Base-by-base conservation (phyloP, 805 yeast genomes). In the Diddensiella caesifluorescens region DNA sequence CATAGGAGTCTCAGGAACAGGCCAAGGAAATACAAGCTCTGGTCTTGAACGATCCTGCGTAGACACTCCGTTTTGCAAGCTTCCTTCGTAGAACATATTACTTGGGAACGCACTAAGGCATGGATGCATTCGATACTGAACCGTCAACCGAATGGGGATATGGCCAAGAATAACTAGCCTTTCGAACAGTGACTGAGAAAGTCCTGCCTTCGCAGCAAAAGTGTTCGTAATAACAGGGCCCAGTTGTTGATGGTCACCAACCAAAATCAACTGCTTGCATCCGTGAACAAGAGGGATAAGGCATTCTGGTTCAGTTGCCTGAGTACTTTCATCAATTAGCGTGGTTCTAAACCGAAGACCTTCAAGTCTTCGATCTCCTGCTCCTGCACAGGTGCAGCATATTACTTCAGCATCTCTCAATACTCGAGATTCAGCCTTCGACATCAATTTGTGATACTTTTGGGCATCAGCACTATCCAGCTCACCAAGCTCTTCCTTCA, bases 91-190 rank as follows among this genome's bases (percentile, higher is more conserved):
- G 56, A 87, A 89, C 84, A 84, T 80, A 59, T 87, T 86, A 52
- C 90, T 79, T 21, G 96, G 82, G 58, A 87, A 89, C 54, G 86
- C 95, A 49, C 90, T 77, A 40, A 89, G 64, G 47, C 80, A 71
- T 5, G 97, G 97, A 57, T 89, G 83, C 97, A 89, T 89, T 66
- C 97, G 80, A 63, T 89, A 89, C 62, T 89, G 97, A 25, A 88
- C 95, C 52, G 86, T 94, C 41, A 89, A 70, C 49, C 96, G 67
- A 48, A 86, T 77, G 6, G 97, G 97, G 6, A 75, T 73, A 56
- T 86, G 89, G 2, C 95, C 95, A 46, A 87, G 71, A 10, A 80
- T 68, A 27, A 89, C 80, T 46, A 89, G 68, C 52, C 97, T 74
- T 63, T 90, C 96, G 62, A 89, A 89, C 40, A 89, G 65, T 1